Base-by-base conservation (phyloP, 345 rosid genomes). In the Gossypium rotundifolium region DNA sequence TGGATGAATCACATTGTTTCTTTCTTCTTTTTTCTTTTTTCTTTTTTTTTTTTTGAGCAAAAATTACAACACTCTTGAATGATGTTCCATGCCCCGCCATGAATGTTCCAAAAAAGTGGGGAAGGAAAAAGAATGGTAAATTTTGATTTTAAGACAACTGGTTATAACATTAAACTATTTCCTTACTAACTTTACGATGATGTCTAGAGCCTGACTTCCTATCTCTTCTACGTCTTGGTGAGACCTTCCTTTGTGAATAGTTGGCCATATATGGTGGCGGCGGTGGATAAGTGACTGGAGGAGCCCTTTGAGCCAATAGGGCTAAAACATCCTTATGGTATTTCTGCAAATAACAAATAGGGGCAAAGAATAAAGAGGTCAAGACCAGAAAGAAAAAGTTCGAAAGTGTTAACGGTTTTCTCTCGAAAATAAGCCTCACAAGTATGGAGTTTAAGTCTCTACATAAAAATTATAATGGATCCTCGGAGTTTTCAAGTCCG, bases 161-260 rank as follows among this genome's bases (percentile, higher is more conserved):
- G 40, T 33, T 33, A 33, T 5, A 83, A 74, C 13, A 72, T 78
- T 74, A 42, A 65, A 68, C 86, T 2, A 18, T 75, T 61, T 84
- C 87, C 81, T 46, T 81, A 71, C 33, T 80, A 46, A 84, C 86
- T 84, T 86, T 94, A 44, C 97, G 88, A 73, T 84, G 97, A 46
- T 87, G 93, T 76, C 93, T 88, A n/a, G 90, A 75, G 42, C 87
- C 76, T 2, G 93, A 86, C 85, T 90, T 78, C 78, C 88, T 82
- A 53, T 84, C 87, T 77, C 82, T 82, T 65, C 90, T 83, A 11
- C 90, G 96, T 83, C 87, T 88, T 46, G 81, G 70, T 16, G 85
- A 77, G 63, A 64, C 74, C 74, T 77, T 85, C 67, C 84, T 85
- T 38, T 75, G 69, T 49, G 81, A 69, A 55, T 84, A 84, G 3